These are phyloP conservation scores for Epichloe coenophiala DNA, from an alignment of 2,329 filamentous ascomycete genomes.

Conservation along the genomic window DNA sequence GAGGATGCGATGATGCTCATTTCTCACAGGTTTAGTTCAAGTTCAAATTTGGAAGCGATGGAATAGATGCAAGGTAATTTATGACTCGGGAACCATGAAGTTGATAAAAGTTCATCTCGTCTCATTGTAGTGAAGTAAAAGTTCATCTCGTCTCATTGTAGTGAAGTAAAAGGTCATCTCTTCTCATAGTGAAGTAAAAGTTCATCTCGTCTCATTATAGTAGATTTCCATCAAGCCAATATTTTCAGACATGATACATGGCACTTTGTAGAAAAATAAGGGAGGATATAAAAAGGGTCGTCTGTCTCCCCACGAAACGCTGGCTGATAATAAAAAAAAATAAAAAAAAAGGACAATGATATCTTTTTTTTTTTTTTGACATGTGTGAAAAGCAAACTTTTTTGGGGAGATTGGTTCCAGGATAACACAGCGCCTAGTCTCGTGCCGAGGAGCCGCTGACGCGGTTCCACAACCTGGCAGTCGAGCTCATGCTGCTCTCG, in stretches of 20 bases:
- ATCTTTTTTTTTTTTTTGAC: background rate
- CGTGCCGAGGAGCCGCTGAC: slow-evolving; percentile 20
- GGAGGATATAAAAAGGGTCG: slow-evolving; percentile 22
- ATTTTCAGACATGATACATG: background rate
- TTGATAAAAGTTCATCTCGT: too few relatives aligned
- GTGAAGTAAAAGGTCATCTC: background rate
- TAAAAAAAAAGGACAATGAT: too few relatives aligned
- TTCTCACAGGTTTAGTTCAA: too few relatives aligned
- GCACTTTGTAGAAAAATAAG: slow-evolving; percentile 1
- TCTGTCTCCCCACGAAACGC: slow-evolving; percentile 13
- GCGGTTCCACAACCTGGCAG: slow-evolving; percentile 20
- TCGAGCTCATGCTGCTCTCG: slow-evolving; percentile 23
- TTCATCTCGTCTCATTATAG: background rate
- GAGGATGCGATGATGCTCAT: too few relatives aligned
- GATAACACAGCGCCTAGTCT: slow-evolving; percentile 8
- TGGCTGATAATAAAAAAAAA: slow-evolving; percentile 6
- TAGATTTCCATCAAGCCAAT: background rate
- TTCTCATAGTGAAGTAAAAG: background rate
- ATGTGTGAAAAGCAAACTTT: background rate
- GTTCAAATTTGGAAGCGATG: too few relatives aligned
- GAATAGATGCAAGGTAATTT: too few relatives aligned
- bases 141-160: background rate
- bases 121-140: too few relatives aligned
- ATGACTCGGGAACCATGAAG: too few relatives aligned
- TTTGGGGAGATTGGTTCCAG: background rate